Evolutionary conservation across 148 eudicot species (phyloP).

Genomic region (Persicaria tinctoria): DNA sequence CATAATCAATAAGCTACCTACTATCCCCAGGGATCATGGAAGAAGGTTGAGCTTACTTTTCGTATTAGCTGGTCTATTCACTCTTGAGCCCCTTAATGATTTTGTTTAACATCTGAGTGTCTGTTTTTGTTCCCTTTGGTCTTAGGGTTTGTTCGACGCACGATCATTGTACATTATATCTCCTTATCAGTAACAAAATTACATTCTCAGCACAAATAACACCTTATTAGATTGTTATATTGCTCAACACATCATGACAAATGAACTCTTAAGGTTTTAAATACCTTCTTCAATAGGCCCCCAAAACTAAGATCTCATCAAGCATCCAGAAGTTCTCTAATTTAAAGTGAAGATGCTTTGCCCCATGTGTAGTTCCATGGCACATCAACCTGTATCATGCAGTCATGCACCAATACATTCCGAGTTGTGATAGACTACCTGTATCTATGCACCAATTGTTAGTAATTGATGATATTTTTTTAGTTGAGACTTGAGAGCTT

Average conservation of each 20-base stretch:
- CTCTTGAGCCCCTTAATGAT: neutral
- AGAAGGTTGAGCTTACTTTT: too few relatives aligned
- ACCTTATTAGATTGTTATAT: too few relatives aligned
- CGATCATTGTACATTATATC: too few relatives aligned
- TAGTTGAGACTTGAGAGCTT: neutral
- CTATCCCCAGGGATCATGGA: too few relatives aligned
- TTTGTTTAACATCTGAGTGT: neutral
- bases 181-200: too few relatives aligned
- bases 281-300: too few relatives aligned
- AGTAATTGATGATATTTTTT: neutral
- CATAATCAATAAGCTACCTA: too few relatives aligned
- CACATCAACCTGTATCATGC: neutral
- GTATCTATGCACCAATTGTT: neutral
- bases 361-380: neutral
- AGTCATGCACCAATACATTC: neutral
- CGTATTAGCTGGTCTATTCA: neutral
- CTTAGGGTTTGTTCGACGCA: neutral
- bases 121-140: neutral
- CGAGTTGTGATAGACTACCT: neutral
- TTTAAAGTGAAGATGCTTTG: neutral
- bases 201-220: too few relatives aligned
- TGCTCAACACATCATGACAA: too few relatives aligned
- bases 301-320: too few relatives aligned
- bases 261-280: too few relatives aligned
- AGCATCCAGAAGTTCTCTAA: neutral